Percentiles rank a stretch among this genome's conserved stretches.
Evolutionary conservation across 768 basidiomycete species (phyloP).

Genomic region (Nevesoporus exiguus): DNA sequence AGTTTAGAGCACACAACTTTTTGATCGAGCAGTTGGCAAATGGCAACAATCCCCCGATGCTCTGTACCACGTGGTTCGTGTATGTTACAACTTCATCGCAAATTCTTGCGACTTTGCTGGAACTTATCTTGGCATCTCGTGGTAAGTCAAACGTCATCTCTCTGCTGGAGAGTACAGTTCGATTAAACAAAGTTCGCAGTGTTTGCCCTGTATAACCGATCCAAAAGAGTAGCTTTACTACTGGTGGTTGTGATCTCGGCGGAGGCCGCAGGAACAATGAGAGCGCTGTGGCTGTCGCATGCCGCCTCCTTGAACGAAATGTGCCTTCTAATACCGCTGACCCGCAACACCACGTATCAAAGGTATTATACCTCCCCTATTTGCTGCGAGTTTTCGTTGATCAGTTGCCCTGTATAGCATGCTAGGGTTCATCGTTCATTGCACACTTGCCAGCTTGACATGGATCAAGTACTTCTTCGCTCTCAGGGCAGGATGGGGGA

Average conservation of each 20-base stretch:
- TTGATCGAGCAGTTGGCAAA: slow-evolving; percentile 6
- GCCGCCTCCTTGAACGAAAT: background rate
- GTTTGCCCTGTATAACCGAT: slow-evolving; percentile 20
- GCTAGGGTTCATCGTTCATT: slow-evolving; percentile 14
- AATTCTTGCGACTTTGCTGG: slow-evolving; percentile 10
- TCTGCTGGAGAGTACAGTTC: background rate
- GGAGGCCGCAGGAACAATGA: slow-evolving; percentile 1
- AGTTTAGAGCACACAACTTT: slow-evolving; percentile 15
- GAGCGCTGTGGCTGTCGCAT: background rate
- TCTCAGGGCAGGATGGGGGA: slow-evolving; percentile 16
- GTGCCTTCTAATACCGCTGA: slow-evolving; percentile 8
- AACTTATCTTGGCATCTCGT: slow-evolving; percentile 17
- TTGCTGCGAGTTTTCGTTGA: background rate
- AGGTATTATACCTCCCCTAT: background rate
- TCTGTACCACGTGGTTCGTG: slow-evolving; percentile 10
- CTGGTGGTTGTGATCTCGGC: slow-evolving; percentile 2
- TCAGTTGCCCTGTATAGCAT: slow-evolving; percentile 1
- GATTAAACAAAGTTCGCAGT: slow-evolving; percentile 7
- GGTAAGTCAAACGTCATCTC: slow-evolving; percentile 2
- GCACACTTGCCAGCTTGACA: slow-evolving; percentile 14
- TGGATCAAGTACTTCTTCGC: slow-evolving; percentile 18
- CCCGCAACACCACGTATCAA: background rate
- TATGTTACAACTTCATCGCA: slow-evolving; percentile 8
- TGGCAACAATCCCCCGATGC: slow-evolving; percentile 6
- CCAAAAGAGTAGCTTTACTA: slow-evolving; percentile 7